Conservation (phyloP, 371 early-diverging fungal species). For the Nematocida displodere region DNA sequence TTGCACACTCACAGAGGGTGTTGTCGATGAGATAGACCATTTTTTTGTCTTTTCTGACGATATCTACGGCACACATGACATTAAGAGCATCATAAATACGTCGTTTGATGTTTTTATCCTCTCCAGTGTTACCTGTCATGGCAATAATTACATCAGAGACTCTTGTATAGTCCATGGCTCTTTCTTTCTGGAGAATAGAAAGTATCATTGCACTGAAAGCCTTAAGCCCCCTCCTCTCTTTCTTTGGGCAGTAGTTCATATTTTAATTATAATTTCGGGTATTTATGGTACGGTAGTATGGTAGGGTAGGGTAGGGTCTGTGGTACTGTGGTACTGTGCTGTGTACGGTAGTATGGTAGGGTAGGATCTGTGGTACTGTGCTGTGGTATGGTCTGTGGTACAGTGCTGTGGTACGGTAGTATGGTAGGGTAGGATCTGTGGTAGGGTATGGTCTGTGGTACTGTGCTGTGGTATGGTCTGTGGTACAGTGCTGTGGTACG, state of each 20-base stretch:
- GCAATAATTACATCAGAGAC: conserved; percentile 41
- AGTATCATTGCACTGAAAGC: conserved; percentile 43
- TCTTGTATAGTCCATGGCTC: conserved; percentile 37
- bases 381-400: too few species aligned
- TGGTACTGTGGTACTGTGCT: too few species aligned
- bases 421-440: too few species aligned
- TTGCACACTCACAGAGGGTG: conserved; percentile 24
- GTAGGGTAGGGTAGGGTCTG: too few species aligned
- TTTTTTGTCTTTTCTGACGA: conserved; percentile 69
- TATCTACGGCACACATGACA: conserved; percentile 71
- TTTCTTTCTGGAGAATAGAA: conserved; percentile 48
- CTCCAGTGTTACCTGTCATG: conserved; percentile 51
- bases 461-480: too few species aligned
- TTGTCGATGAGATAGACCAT: conserved; percentile 34
- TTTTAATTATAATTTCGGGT: conserved; percentile 30
- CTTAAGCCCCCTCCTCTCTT: conserved; percentile 42
- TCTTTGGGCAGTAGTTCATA: conserved; percentile 30
- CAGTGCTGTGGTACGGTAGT: too few species aligned
- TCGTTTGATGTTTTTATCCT: conserved; percentile 72
- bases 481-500: too few species aligned
- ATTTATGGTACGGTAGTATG: background rate
- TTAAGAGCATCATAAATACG: conserved; percentile 75
- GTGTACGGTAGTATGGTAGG: too few species aligned
- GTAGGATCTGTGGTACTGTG: too few species aligned
- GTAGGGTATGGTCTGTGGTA: too few species aligned